Conservation (phyloP, 2,329 filamentous ascomycete species). For the Claviceps pazoutovae region DNA sequence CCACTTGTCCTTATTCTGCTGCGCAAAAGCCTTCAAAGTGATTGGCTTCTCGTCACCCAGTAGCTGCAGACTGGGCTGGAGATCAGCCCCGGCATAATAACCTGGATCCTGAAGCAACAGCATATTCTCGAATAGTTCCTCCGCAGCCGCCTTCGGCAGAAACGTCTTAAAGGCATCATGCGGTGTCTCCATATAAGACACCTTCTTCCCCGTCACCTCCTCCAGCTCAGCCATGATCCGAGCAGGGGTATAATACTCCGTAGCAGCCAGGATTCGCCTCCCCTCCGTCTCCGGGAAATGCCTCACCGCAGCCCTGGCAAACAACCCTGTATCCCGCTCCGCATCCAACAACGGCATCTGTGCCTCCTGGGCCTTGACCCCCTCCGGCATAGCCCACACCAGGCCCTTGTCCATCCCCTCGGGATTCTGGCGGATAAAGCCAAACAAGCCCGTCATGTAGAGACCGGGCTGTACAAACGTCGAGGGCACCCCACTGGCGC, state of each 20-base stretch:
- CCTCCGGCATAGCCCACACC: constrained; percentile 13
- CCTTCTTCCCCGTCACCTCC: constrained; percentile 20
- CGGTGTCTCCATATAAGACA: constrained; percentile 16
- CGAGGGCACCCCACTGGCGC: constrained; percentile 29
- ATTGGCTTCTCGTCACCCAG: constrained; percentile 22
- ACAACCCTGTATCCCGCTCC: constrained; percentile 25
- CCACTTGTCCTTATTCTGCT: constrained; percentile 18
- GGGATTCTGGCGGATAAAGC: constrained; percentile 14
- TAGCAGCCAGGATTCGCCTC: constrained; percentile 22
- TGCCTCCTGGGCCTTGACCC: constrained; percentile 16
- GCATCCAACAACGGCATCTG: constrained; percentile 25
- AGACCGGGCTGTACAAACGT: constrained; percentile 38
- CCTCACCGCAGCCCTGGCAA: constrained; percentile 21
- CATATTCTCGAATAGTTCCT: constrained; percentile 29
- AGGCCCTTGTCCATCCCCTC: constrained; percentile 15
- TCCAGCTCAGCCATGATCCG: constrained; percentile 21
- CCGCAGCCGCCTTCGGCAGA: constrained; percentile 13
- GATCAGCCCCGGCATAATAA: constrained; percentile 23
- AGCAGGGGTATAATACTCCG: constrained; percentile 21
- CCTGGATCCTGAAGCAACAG: constrained; percentile 26
- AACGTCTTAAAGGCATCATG: constrained; percentile 23
- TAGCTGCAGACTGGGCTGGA: constrained; percentile 19
- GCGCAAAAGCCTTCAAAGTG: constrained; percentile 24
- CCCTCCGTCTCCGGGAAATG: constrained; percentile 18
- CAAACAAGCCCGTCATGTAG: constrained; percentile 38